Percentiles rank a stretch among this genome's conserved stretches.
Conservation (phyloP, 2,329 filamentous ascomycete genomes). For the Dothiorella sarmentorum region DNA sequence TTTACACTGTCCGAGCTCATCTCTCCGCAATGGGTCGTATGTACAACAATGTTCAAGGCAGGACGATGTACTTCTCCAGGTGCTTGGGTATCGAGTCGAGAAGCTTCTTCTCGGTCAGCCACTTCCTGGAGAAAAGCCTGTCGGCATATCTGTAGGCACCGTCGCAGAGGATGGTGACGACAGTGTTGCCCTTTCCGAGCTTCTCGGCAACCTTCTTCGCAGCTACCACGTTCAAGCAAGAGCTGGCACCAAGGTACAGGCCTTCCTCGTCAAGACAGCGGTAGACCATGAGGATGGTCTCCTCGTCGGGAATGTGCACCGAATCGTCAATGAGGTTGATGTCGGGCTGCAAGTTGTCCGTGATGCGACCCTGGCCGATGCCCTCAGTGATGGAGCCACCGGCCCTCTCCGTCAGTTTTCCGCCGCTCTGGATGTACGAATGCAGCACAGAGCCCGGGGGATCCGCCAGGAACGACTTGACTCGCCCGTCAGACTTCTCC, state of each 20-base stretch:
- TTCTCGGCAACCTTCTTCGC: constrained; percentile 91
- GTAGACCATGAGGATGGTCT: constrained; percentile 98
- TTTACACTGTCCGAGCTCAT: background rate
- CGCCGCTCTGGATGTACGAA: constrained; percentile 83
- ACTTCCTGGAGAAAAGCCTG: constrained; percentile 84
- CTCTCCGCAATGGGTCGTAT: background rate
- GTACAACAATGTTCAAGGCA: constrained; percentile 37
- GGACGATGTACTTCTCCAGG: constrained; percentile 88
- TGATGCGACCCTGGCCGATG: constrained; percentile 93
- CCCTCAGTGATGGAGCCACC: constrained; percentile 95
- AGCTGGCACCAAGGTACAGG: constrained; percentile 90
- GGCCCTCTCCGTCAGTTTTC: constrained; percentile 73
- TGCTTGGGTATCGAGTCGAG: constrained; percentile 76
- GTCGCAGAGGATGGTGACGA: constrained; percentile 92
- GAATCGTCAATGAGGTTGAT: constrained; percentile 81
- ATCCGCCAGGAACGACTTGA: constrained; percentile 88
- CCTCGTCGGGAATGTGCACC: constrained; percentile 81
- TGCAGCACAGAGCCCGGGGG: constrained; percentile 91
- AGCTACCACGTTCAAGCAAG: constrained; percentile 89
- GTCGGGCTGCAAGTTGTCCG: constrained; percentile 88
- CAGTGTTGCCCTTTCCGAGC: constrained; percentile 80
- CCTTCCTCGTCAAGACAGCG: constrained; percentile 93
- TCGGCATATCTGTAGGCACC: constrained; percentile 98
- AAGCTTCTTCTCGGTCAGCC: constrained; percentile 83
- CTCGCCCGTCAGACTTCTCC: constrained; percentile 69